Evolutionary conservation across 176 grass and related monocot species (phyloP).

Genomic region (Oryza glumipatula): DNA sequence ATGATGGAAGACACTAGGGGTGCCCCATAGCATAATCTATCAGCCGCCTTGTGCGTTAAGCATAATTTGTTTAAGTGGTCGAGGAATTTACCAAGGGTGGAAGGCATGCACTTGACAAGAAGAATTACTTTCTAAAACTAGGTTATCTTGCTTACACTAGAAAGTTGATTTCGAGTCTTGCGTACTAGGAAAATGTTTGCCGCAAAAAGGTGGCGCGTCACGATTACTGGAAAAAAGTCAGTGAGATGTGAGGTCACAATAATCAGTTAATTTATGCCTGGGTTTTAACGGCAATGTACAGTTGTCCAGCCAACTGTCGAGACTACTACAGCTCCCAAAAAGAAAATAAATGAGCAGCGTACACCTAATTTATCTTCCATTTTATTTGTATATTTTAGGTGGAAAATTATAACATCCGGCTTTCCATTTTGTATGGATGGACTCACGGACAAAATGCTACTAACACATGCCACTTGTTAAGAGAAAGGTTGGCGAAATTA

Average conservation of each 20-base stretch:
- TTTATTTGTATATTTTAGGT: no score
- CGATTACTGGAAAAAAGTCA: background rate
- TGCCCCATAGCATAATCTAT: background rate
- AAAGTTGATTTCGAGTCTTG: background rate
- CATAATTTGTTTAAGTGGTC: background rate
- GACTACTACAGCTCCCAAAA: background rate
- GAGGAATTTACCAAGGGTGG: constrained; percentile 1
- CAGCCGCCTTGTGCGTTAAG: background rate
- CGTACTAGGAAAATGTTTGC: background rate
- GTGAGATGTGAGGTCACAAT: background rate
- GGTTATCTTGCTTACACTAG: constrained; percentile 10
- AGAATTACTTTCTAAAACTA: constrained; percentile 12
- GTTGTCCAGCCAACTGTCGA: background rate
- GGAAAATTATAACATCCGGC: no score
- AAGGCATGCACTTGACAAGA: background rate
- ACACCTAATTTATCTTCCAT: no score
- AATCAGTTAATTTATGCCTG: background rate
- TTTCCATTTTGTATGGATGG: no score
- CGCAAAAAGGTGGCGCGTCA: background rate
- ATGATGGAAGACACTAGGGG: background rate
- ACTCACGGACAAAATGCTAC: no score
- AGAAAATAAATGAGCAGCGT: background rate
- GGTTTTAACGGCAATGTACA: background rate
- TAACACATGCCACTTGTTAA: no score
- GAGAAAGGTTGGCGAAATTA: no score